Conservation (phyloP, 208 protist genomes). For the Balamuthia mandrillaris region DNA sequence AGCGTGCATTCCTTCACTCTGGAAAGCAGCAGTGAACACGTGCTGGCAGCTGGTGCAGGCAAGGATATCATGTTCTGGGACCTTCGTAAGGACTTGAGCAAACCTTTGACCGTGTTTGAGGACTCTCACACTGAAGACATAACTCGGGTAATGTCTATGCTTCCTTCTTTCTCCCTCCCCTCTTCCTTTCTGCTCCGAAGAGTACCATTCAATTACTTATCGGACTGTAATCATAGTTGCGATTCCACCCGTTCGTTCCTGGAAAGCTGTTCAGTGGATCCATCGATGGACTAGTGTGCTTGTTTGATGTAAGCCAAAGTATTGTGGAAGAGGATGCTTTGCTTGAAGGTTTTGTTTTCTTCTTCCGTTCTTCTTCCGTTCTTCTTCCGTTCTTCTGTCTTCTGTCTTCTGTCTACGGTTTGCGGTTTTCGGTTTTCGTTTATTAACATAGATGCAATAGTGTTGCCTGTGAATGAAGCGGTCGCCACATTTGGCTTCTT, state of each 20-base stretch:
- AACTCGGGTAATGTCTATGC: not conserved
- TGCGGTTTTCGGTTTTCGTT: not conserved
- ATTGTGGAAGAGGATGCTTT: not conserved
- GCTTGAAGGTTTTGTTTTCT: not conserved
- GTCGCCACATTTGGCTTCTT: not conserved
- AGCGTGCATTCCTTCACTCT: too few relatives aligned
- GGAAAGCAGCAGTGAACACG: too few relatives aligned
- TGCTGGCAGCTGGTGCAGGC: too few relatives aligned
- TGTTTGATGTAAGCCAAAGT: not conserved
- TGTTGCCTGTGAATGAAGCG: not conserved
- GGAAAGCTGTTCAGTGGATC: not conserved
- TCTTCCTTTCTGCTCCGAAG: not conserved
- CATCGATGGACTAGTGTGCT: not conserved
- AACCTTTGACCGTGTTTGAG: too few relatives aligned
- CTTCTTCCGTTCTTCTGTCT: not conserved
- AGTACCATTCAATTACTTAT: too few relatives aligned
- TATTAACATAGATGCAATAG: not conserved
- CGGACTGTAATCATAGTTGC: too few relatives aligned
- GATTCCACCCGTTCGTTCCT: not conserved
- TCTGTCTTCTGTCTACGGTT: not conserved
- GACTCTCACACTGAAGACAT: conserved; percentile 7
- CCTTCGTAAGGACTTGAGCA: not conserved
- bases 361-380: not conserved
- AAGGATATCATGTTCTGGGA: conserved; percentile 22
- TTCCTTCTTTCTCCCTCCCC: not conserved